Conservation (phyloP, 345 rosid species). For the Zanthoxylum bungeanum region DNA sequence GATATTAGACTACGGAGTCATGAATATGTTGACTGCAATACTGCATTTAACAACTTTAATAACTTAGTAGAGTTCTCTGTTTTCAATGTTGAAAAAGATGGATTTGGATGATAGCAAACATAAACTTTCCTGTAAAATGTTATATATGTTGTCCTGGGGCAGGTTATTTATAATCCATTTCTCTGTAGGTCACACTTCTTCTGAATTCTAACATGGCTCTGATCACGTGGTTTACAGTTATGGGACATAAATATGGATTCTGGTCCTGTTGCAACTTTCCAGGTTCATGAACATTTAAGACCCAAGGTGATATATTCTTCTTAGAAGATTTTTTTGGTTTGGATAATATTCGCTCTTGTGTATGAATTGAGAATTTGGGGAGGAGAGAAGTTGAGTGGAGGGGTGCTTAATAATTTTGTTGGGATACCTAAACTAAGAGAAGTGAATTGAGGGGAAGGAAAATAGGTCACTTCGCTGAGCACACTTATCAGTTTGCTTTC, state of each 20-base stretch:
- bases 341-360: slow-evolving; percentile 1
- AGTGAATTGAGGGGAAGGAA: not conserved
- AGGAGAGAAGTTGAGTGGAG: not conserved
- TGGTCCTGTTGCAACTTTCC: slow-evolving; percentile 79
- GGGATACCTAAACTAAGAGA: not conserved
- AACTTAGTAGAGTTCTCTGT: not conserved
- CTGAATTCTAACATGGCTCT: not conserved
- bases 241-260: slow-evolving; percentile 95
- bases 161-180: not conserved
- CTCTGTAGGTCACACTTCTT: not conserved
- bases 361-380: slow-evolving; percentile 7
- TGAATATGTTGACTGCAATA: not conserved
- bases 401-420: not conserved
- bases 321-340: not conserved
- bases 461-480: not conserved
- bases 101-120: not conserved
- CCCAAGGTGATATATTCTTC: slow-evolving; percentile 49
- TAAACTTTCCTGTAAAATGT: not conserved
- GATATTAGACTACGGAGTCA: not conserved
- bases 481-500: not conserved
- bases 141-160: not conserved
- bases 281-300: slow-evolving; percentile 90
- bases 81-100: not conserved
- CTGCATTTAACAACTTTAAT: not conserved
- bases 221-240: slow-evolving; percentile 32